Evolutionary conservation across 768 basidiomycete species (phyloP), one percentile per base, ranked within the genome.

Genomic region (Lactarius evosmus): DNA sequence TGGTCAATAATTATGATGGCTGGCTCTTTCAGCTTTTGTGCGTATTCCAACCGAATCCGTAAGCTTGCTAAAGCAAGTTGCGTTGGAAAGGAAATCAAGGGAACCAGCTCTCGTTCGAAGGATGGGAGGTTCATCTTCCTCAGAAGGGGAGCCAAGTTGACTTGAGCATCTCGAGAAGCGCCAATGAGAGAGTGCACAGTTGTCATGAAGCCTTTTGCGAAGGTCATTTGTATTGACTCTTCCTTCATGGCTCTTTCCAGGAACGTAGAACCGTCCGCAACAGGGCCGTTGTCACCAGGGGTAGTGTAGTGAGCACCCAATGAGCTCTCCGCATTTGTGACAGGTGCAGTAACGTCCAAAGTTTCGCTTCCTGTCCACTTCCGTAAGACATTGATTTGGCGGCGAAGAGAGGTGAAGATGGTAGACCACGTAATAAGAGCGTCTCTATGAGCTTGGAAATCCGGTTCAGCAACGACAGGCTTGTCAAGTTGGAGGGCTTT

Each of bases 81-180:
- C 25, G 94, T 96, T 7, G 97, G 93, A 77, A 98, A 98, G n/a
- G 93, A 89, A 65, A 97, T 95, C 66, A 98, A 82, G 44, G 91
- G 88, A 11, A 95, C 85, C 22, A 98, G 83, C 68, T 96, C 93
- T 62, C 84, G 83, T 73, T 93, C 91, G 73, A 97, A 96, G 5
- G 86, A 88, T 11, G 95, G 95, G 3, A 99, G 85, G 71, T 93
- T 89, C 87, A 98, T 92, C 70, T 90, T 84, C 69, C 83, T 80
- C 75, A 98, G 94, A 58, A 85, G 77, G 22, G 82, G 76, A 16
- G 88, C 83, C 66, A 92, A 85, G 63, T 86, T 87, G 69, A 95
- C 86, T 74, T 96, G 91, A 0, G 93, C 89, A 51, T 89, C 86
- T 62, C 94, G 91, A 68, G 93, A 91, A 58, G 87, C 85, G 41